Percentiles rank a stretch among this genome's conserved stretches.
Evolutionary conservation across 2,329 filamentous ascomycete genomes (phyloP).

Genomic region (Botrytis squamosa): DNA sequence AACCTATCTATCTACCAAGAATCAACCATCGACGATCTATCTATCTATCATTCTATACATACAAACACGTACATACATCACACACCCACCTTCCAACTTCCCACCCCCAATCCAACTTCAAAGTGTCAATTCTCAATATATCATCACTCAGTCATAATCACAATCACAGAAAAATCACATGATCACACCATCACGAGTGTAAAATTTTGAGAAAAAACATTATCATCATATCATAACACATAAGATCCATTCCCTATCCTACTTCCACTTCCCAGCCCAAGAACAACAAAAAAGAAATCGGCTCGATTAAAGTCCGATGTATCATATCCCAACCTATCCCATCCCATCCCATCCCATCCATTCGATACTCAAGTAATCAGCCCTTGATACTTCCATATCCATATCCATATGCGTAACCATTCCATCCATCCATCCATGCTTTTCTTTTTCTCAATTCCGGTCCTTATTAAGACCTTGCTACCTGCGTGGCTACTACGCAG

Average conservation of each 20-base stretch:
- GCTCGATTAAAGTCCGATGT: constrained; percentile 1
- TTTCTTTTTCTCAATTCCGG: not conserved
- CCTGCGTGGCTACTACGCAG: no score
- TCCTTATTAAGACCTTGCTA: not conserved
- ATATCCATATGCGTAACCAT: not conserved
- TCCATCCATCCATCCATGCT: not conserved
- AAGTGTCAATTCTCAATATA: not conserved
- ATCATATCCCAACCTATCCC: not conserved
- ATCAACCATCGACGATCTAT: not conserved
- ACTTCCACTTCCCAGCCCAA: not conserved
- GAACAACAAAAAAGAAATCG: not conserved
- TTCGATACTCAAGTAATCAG: not conserved
- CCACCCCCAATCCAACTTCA: no score
- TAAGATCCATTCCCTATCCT: not conserved
- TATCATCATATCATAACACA: not conserved
- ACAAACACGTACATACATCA: not conserved
- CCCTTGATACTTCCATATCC: not conserved
- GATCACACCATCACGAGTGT: not conserved
- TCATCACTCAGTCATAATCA: not conserved
- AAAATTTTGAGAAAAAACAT: not conserved
- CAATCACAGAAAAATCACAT: no score
- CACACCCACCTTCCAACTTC: not conserved
- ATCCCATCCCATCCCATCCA: not conserved
- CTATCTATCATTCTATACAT: not conserved
- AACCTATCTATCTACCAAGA: not conserved